Conservation (phyloP, 2,329 filamentous ascomycete genomes). For the Aspergillus pseudonomiae region DNA sequence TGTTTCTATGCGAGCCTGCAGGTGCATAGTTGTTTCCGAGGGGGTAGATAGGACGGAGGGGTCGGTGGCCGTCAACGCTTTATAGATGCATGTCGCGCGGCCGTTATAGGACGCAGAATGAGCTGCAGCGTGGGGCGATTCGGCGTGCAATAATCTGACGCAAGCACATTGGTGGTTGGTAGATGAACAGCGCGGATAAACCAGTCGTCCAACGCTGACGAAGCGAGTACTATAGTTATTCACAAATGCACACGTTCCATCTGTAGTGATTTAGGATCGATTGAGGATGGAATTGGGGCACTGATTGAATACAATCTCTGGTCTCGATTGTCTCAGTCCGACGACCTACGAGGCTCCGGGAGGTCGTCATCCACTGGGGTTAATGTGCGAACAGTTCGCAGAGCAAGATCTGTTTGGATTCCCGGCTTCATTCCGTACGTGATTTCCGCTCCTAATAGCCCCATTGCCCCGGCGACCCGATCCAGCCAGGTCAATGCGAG, state of each 20-base stretch:
- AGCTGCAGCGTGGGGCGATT: neutral
- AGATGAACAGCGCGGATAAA: neutral
- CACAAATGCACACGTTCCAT: neutral
- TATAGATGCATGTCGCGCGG: neutral
- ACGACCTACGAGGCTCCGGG: neutral
- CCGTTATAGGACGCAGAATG: neutral
- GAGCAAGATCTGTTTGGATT: neutral
- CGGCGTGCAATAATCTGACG: neutral
- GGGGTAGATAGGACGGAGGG: neutral
- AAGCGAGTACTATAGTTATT: neutral
- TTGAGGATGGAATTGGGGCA: no score
- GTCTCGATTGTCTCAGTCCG: neutral
- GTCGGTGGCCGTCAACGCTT: neutral
- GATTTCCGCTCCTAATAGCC: neutral
- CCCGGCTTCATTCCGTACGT: neutral
- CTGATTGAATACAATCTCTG: neutral
- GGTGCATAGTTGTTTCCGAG: neutral
- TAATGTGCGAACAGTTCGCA: neutral
- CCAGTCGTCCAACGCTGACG: neutral
- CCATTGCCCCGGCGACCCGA: neutral
- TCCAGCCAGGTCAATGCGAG: neutral
- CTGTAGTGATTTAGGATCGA: no score
- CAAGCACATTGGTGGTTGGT: neutral
- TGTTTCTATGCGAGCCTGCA: neutral
- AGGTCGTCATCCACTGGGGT: neutral